Conservation (phyloP, 176 grass and related monocot genomes). For the Carex myosuroides region DNA sequence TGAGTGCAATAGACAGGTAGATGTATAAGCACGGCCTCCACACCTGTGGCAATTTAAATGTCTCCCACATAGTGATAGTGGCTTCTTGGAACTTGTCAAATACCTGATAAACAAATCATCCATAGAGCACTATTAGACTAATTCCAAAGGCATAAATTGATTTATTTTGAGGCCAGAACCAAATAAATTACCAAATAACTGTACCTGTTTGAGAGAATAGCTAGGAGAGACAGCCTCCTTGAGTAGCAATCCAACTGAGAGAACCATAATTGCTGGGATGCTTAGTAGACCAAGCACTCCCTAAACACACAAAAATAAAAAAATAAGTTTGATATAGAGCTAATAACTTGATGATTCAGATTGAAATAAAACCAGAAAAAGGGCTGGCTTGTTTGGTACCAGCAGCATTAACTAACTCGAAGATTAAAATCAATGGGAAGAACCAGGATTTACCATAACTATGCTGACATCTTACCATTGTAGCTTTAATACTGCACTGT, state of each 20-base stretch:
- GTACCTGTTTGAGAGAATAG: conserved; percentile 57
- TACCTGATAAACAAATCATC: conserved; percentile 34
- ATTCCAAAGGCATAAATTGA: conserved; percentile 17
- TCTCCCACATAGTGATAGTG: conserved; percentile 48
- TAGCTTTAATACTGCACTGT: not conserved
- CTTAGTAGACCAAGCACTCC: conserved; percentile 68
- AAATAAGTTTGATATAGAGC: conserved; percentile 2
- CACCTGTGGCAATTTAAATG: conserved; percentile 70
- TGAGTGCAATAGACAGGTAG: conserved; percentile 66
- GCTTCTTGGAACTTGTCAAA: conserved; percentile 68
- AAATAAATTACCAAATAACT: not conserved
- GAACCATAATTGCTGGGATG: conserved; percentile 50
- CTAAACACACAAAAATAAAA: conserved; percentile 38
- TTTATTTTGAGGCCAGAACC: not conserved
- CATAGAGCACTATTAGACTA: not conserved
- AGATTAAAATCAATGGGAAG: not conserved
- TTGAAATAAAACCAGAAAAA: not conserved
- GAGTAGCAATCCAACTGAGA: conserved; percentile 63
- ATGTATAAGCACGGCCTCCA: conserved; percentile 87
- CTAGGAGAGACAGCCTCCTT: conserved; percentile 47
- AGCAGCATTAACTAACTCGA: not conserved
- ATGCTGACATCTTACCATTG: not conserved
- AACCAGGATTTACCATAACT: not conserved
- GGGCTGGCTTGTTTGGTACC: not conserved
- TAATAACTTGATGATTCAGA: not conserved